phyloP scores from a whole-genome alignment of 805 yeast genomes.

The Metschnikowia chrysomelidarum region DNA sequence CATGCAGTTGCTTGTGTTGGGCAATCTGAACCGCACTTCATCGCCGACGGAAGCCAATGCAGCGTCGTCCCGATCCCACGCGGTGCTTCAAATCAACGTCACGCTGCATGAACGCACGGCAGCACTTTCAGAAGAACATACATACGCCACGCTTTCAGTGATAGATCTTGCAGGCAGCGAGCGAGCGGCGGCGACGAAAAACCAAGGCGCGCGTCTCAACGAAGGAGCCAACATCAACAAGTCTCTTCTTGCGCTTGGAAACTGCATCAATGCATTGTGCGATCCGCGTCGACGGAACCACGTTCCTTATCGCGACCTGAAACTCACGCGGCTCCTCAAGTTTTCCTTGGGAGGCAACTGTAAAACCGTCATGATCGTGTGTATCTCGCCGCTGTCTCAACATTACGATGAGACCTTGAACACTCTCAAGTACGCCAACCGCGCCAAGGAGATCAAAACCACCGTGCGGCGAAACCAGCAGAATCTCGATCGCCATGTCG shows the following conservation, averaged over 20 bases:
- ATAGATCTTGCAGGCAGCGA: constrained; percentile 96
- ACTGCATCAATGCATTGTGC: constrained; percentile 90
- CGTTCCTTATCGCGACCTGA: constrained; percentile 89
- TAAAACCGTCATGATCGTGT: constrained; percentile 93
- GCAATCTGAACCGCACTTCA: constrained; percentile 74
- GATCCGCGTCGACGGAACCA: constrained; percentile 66
- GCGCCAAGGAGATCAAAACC: constrained; percentile 89
- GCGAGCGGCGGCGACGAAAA: constrained; percentile 85
- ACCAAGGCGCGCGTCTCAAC: constrained; percentile 73
- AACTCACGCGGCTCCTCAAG: constrained; percentile 79
- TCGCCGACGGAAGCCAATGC: constrained; percentile 91
- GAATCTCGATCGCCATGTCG: constrained; percentile 77
- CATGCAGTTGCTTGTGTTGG: constrained; percentile 70
- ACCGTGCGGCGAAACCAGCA: constrained; percentile 72
- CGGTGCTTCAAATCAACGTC: constrained; percentile 81
- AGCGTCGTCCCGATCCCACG: constrained; percentile 90
- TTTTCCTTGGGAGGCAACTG: constrained; percentile 94
- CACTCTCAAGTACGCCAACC: constrained; percentile 84
- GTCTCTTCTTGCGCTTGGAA: constrained; percentile 85
- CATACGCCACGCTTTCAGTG: constrained; percentile 77
- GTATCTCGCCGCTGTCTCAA: constrained; percentile 79
- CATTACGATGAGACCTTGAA: constrained; percentile 94
- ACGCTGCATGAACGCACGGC: constrained; percentile 58
- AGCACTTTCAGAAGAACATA: constrained; percentile 63
- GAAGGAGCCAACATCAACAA: constrained; percentile 95